phyloP scores from a whole-genome alignment of 1,284 basidiomycete genomes.

The Cryptococcus maquisensis region DNA sequence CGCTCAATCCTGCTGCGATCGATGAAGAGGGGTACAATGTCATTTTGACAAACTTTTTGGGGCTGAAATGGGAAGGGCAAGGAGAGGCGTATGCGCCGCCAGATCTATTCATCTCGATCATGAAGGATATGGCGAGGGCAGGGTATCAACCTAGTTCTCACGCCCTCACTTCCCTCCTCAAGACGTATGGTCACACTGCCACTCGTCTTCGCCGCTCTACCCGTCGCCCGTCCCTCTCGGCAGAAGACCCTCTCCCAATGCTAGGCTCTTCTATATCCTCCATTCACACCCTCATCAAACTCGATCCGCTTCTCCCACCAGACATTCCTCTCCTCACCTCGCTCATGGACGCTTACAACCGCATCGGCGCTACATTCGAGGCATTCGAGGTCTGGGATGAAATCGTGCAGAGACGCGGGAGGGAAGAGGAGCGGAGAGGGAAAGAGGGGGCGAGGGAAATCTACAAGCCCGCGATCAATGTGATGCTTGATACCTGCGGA shows the following conservation, averaged over 20 bases:
- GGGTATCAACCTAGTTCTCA: slow-evolving; percentile 59
- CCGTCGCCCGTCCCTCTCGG: neutral
- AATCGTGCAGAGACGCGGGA: slow-evolving; percentile 56
- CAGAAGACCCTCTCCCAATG: neutral
- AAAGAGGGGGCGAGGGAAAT: slow-evolving; percentile 45
- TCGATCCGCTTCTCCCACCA: slow-evolving; percentile 70
- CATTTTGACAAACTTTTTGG: slow-evolving; percentile 62
- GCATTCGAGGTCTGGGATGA: slow-evolving; percentile 78
- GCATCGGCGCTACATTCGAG: slow-evolving; percentile 63
- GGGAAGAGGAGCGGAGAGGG: slow-evolving; percentile 34
- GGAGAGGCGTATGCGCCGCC: slow-evolving; percentile 52
- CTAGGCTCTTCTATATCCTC: slow-evolving; percentile 54
- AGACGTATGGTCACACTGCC: slow-evolving; percentile 43
- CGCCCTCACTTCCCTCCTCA: slow-evolving; percentile 70
- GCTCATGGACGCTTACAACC: slow-evolving; percentile 85
- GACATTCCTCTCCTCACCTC: slow-evolving; percentile 76
- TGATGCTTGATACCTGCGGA: slow-evolving; percentile 80
- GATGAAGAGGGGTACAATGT: slow-evolving; percentile 58
- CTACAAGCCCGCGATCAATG: slow-evolving; percentile 66
- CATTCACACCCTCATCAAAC: slow-evolving; percentile 70
- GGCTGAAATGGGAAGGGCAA: slow-evolving; percentile 51
- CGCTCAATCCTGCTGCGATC: slow-evolving; percentile 51
- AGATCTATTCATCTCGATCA: slow-evolving; percentile 68
- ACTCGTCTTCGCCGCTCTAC: slow-evolving; percentile 4
- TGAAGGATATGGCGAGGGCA: slow-evolving; percentile 73